Evolutionary conservation across 1,284 basidiomycete genomes (phyloP), one percentile per base, ranked within the genome.

Genomic region (Neonothopanus nambi): DNA sequence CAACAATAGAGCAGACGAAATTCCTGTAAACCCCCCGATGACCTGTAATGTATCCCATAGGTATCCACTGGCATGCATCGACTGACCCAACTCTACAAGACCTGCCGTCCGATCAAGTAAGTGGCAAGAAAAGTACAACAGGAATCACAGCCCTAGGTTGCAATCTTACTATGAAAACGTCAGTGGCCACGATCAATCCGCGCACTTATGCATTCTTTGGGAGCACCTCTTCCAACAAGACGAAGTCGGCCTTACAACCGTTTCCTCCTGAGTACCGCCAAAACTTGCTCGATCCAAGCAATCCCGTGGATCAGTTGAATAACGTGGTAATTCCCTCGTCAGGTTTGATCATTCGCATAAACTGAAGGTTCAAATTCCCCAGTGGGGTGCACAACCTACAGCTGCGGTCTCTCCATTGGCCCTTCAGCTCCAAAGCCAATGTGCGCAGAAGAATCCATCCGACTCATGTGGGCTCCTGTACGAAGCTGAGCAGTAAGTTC

Each of bases 61-160:
- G n/a, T n/a, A n/a, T n/a, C n/a, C n/a, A n/a, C 15, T 39, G 38
- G n/a, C 7, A 15, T 17, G 15, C 15, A 39, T 39, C 15, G 15
- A 39, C 15, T 39, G n/a, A 39, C n/a, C 38, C 5, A 18, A 20
- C 6, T 42, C 13, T 13, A 17, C 17, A n/a, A 51, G 50, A 51
- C 21, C 5, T 9, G n/a, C 30, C 28, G 20, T 43, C 30, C 11
- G 33, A 43, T 36, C 40, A 15, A 30, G 20, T 38, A 20, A 24
- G 11, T 3, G 21, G 12, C 9, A 3, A 17, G 4, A 8, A 7
- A 17, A 43, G 8, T 12, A 39, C 23, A 21, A 17, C 41, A 17
- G 21, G 30, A 8, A 20, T 52, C 5, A 8, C 42, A 13, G 51
- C 43, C n/a, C 42, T 52, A n/a, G 51, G 42, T 17, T 52, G 51